Percentiles rank a stretch among this genome's conserved stretches.
These are phyloP conservation scores for Cercospora brassicicola DNA, from an alignment of 2,329 filamentous ascomycete species.

Conservation along the genomic window DNA sequence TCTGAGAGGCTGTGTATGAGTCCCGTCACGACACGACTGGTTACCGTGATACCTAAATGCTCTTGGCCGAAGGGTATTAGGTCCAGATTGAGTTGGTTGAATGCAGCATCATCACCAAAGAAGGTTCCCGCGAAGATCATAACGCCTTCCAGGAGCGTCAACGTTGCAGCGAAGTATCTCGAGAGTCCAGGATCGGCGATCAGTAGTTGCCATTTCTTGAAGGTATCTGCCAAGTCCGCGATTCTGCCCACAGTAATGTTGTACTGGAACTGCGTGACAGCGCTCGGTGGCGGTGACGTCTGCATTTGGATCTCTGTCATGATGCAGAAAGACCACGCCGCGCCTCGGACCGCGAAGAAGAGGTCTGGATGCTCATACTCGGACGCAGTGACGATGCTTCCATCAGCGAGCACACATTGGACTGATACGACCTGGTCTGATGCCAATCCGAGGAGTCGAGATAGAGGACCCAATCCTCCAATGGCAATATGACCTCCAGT, in stretches of 20 bases:
- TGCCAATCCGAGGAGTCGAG: constrained; percentile 55
- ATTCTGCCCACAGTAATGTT: constrained; percentile 23
- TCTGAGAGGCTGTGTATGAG: constrained; percentile 16
- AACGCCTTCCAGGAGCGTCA: constrained; percentile 18
- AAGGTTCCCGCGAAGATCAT: constrained; percentile 25
- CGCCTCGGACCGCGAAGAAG: constrained; percentile 35
- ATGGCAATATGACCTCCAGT: constrained; percentile 26
- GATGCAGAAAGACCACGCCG: constrained; percentile 33
- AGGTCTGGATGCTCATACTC: constrained; percentile 30
- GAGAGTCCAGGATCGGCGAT: constrained; percentile 23
- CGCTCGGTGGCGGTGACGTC: constrained; percentile 30
- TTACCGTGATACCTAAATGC: constrained; percentile 12
- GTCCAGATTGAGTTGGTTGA: constrained; percentile 22
- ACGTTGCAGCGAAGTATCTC: constrained; percentile 23
- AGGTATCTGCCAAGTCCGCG: constrained; percentile 22
- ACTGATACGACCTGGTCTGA: constrained; percentile 51
- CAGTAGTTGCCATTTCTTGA: constrained; percentile 26
- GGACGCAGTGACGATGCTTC: constrained; percentile 42
- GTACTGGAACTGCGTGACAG: constrained; percentile 26
- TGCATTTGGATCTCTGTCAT: constrained; percentile 32
- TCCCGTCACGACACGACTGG: constrained; percentile 19
- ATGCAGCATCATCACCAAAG: constrained; percentile 22
- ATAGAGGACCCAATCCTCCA: constrained; percentile 46
- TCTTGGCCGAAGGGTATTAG: constrained; percentile 14
- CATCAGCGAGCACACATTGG: constrained; percentile 45